A percentile compares a stretch with the other conserved stretches of the same genome.
Conservation (phyloP, 2,329 filamentous ascomycete genomes). For the Phoma sp. region DNA sequence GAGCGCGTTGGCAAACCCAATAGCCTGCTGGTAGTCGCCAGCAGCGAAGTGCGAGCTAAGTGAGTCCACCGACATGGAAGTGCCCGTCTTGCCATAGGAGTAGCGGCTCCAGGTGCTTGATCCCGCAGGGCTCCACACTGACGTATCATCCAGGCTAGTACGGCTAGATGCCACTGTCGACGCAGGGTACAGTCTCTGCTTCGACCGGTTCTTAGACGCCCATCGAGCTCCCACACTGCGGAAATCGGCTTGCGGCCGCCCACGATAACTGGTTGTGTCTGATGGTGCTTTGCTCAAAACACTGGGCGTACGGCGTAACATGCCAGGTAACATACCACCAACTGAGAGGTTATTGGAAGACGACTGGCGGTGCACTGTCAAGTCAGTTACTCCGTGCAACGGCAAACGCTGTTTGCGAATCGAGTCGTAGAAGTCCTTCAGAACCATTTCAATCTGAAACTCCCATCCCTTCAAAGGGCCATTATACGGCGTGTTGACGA, state of each 20-base stretch:
- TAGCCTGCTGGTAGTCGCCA: conserved; percentile 90
- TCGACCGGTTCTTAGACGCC: conserved; percentile 84
- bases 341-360: conserved; percentile 71
- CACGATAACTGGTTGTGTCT: conserved; percentile 75
- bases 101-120: conserved; percentile 97
- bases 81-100: conserved; percentile 87
- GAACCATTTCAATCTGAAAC: conserved; percentile 82
- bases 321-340: conserved; percentile 70
- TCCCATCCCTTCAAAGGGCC: conserved; percentile 85
- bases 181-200: conserved; percentile 75
- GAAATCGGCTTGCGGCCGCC: conserved; percentile 69
- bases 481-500: conserved; percentile 78
- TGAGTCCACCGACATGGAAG: conserved; percentile 91
- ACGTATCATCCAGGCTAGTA: conserved; percentile 92
- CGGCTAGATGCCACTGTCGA: conserved; percentile 88
- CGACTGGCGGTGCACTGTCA: conserved; percentile 53
- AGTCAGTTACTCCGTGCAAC: conserved; percentile 73
- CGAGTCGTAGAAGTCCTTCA: conserved; percentile 90
- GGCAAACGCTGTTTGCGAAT: conserved; percentile 89
- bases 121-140: conserved; percentile 86
- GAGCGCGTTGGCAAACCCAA: conserved; percentile 95
- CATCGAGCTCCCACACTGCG: conserved; percentile 72
- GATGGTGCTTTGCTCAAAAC: conserved; percentile 93
- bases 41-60: conserved; percentile 77
- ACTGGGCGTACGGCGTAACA: conserved; percentile 85